Evolutionary conservation across 495 filamentous ascomycete species (phyloP), one percentile per base, ranked within the genome.

Genomic region (Xylaria acuta): DNA sequence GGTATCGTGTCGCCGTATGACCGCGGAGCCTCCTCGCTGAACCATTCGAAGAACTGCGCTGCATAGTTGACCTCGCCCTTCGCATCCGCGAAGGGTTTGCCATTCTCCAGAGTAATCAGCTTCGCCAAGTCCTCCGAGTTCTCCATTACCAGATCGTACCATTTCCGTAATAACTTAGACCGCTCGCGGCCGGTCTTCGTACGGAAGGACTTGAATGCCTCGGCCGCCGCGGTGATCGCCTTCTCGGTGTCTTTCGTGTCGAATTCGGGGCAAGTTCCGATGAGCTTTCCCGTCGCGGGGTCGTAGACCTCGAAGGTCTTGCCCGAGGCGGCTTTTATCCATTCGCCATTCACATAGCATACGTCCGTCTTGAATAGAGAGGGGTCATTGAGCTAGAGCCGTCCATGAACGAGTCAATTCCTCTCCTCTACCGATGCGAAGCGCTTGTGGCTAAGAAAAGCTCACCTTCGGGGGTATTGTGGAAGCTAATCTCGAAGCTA

Each of bases 71-170:
- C 90, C 82, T 95, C 92, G 64, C 91, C 92, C 77, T 87, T 89
- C 9, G 92, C 92, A 80, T 94, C 92, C 18, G 88, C 88, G 47
- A 89, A 75, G 1, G 92, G 89, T 80, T 95, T 94, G 68, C 92
- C 92, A 75, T 94, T 94, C 81, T 94, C 92, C 85, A 88, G 90
- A 59, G 95, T 97, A 73, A 98, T 97, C 72, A 99, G 81, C 63
- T 87, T 94, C 9, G 95, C 94, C 41, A 98, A 84, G 76, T 99
- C 96, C 25, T 97, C 93, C 32, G 88, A 84, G 71, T 98, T 97
- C 45, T 94, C 94, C 9, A 94, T 82, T 88, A 98, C 90, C 67
- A 97, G 84, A 64, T 97, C 89, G 81, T 95, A 95, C 96, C 95
- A 98, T 76, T 91, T 92, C 62, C 93, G 89, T 56, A 99, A 87